phyloP scores from a whole-genome alignment of 306 rosid species.

The Malus orientalis region DNA sequence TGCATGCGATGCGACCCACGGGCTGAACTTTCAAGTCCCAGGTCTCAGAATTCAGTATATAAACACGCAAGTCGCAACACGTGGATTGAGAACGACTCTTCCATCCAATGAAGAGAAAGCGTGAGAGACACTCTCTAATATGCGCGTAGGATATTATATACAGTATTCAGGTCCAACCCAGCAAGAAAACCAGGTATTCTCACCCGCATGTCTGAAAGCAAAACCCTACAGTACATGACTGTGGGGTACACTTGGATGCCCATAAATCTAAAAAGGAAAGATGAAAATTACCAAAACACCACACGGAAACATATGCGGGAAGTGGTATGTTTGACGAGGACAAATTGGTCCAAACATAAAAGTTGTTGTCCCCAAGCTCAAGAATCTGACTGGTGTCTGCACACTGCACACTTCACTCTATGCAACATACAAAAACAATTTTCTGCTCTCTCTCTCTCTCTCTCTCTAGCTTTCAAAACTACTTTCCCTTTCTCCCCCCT shows the following conservation, averaged over 20 bases:
- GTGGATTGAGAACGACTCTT: not conserved
- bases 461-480: not conserved
- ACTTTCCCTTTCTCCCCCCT: not conserved
- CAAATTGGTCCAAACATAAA: slow-evolving; percentile 18
- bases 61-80: not conserved
- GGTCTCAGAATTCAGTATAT: no score
- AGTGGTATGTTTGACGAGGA: slow-evolving; percentile 11
- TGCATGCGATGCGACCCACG: no score
- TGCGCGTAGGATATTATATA: not conserved
- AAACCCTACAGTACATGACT: not conserved
- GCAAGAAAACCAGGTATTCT: slow-evolving; percentile 22
- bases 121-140: not conserved
- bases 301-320: not conserved
- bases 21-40: no score
- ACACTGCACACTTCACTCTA: not conserved
- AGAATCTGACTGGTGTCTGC: slow-evolving; percentile 28
- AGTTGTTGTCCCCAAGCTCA: slow-evolving; percentile 17
- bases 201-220: slow-evolving; percentile 22
- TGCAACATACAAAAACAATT: slow-evolving; percentile 15
- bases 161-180: not conserved
- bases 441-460: slow-evolving; percentile 8
- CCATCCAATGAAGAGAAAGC: not conserved
- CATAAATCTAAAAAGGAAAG: not conserved
- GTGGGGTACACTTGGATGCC: slow-evolving; percentile 18
- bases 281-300: slow-evolving; percentile 27